Evolutionary conservation across 164 flowering plant genomes (phyloP).

Genomic region (Malania oleifera): DNA sequence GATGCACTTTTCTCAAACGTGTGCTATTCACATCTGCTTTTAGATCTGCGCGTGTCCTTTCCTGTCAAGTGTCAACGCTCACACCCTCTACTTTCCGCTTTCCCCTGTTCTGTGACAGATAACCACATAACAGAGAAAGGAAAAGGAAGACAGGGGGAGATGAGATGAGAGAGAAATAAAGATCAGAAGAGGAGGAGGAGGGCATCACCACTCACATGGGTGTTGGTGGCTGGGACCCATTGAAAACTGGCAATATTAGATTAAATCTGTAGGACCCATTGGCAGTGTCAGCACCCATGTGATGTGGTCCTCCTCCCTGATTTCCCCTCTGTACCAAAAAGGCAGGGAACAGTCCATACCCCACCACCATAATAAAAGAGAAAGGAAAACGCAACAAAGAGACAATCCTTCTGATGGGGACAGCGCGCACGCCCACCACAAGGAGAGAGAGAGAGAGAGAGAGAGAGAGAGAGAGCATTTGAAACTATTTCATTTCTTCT

Average conservation of each 20-base stretch:
- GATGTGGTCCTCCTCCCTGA: constrained; percentile 14
- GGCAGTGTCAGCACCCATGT: constrained; percentile 34
- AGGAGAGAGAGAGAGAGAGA: background rate
- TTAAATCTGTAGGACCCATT: constrained; percentile 16
- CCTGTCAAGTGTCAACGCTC: no score
- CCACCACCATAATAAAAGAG: constrained; percentile 6
- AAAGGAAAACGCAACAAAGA: background rate
- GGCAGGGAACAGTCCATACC: constrained; percentile 3
- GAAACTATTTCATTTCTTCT: background rate
- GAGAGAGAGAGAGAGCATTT: background rate
- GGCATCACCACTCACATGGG: constrained; percentile 21
- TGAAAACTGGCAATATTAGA: constrained; percentile 21
- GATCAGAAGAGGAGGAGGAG: background rate
- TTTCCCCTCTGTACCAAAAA: constrained; percentile 14
- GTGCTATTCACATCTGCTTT: constrained; percentile 21
- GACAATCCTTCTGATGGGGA: no score
- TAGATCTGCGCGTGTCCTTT: constrained; percentile 20
- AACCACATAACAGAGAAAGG: background rate
- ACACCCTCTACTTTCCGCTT: background rate
- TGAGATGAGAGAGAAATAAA: background rate
- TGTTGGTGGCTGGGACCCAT: constrained; percentile 16
- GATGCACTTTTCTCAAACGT: constrained; percentile 31
- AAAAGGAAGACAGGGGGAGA: constrained; percentile 4
- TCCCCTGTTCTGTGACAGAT: background rate
- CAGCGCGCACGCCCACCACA: background rate